Evolutionary conservation across 768 basidiomycete species (phyloP), one percentile per base, ranked within the genome.

Genomic region (Lyophyllum semitale): DNA sequence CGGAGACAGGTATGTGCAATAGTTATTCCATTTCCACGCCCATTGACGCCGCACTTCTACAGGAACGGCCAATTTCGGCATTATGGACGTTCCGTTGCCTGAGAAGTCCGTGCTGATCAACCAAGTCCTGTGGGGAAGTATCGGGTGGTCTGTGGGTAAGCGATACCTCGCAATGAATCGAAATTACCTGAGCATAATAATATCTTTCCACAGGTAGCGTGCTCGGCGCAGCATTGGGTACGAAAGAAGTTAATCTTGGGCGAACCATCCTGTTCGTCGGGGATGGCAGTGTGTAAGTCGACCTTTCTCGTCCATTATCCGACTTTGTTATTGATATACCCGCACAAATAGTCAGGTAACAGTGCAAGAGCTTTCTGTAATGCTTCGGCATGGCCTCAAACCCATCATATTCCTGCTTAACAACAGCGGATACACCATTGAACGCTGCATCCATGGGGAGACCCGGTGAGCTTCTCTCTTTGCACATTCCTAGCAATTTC

Each of bases 111-210:
- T 84, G 4, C 84, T 88, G 54, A 57, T 93, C 35, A 83, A 79
- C 57, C 93, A 95, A 71, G 84, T 96, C 48, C 72, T 97, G 5
- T 97, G 91, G 87, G 95, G 95, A 47, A 88, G 88, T 55, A 97
- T 98, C 60, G 95, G 95, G 0, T 97, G 89, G 88, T 84, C 88
- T 17, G 84, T 89, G 37, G 91, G 92, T 75, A 68, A 73, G 77
- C 61, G 18, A 9, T 0, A 2, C 6, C 4, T 29, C 18, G 18
- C 37, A 47, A 23, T 23, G 18, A 8, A 8, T 18, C n/a, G n/a
- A n/a, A 37, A 22, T 44, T 11, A 18, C 5, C 15, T 7, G 8
- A 41, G 23, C 20, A 38, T 27, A 37, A 13, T 26, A 9, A 22
- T 8, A 0, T 8, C 7, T 51, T n/a, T 1, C 11, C 27, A 8